These are phyloP conservation scores for Podaxis mareebaensis DNA, from an alignment of 768 basidiomycete genomes.

Conservation along the genomic window DNA sequence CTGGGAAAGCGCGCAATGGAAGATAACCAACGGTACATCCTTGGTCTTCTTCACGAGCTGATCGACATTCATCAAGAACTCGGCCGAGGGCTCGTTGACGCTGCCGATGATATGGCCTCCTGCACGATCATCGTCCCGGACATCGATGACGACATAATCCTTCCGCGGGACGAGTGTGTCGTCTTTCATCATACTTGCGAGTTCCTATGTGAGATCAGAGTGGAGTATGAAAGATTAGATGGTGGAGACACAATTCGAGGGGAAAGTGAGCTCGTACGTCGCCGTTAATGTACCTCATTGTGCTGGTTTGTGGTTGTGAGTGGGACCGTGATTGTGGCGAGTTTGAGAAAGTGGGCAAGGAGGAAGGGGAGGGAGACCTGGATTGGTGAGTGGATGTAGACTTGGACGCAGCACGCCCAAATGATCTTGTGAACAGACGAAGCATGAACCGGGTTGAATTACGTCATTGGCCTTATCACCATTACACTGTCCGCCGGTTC, in stretches of 20 bases:
- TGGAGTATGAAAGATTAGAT: conserved; percentile 4
- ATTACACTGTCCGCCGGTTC: no score
- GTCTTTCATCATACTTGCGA: conserved; percentile 69
- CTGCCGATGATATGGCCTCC: conserved; percentile 79
- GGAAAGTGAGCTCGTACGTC: conserved; percentile 22
- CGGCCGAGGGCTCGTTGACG: conserved; percentile 59
- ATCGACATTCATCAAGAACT: conserved; percentile 59
- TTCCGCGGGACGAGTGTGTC: conserved; percentile 51
- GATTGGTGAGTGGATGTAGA: neutral
- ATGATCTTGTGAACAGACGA: neutral
- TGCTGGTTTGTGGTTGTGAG: neutral
- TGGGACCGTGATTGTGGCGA: neutral
- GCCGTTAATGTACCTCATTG: conserved; percentile 24
- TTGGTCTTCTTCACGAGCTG: conserved; percentile 60
- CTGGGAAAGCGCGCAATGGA: conserved; percentile 81
- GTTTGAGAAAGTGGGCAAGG: neutral
- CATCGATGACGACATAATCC: conserved; percentile 80
- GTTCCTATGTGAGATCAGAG: conserved; percentile 48
- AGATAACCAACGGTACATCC: conserved; percentile 63
- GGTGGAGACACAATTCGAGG: neutral
- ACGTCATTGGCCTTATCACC: neutral
- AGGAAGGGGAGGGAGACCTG: neutral
- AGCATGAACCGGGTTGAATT: neutral
- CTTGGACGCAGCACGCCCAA: neutral
- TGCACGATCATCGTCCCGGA: conserved; percentile 78